Conservation (phyloP, 1,139 yeast species). For the Nakaseomyces nivariensis region DNA sequence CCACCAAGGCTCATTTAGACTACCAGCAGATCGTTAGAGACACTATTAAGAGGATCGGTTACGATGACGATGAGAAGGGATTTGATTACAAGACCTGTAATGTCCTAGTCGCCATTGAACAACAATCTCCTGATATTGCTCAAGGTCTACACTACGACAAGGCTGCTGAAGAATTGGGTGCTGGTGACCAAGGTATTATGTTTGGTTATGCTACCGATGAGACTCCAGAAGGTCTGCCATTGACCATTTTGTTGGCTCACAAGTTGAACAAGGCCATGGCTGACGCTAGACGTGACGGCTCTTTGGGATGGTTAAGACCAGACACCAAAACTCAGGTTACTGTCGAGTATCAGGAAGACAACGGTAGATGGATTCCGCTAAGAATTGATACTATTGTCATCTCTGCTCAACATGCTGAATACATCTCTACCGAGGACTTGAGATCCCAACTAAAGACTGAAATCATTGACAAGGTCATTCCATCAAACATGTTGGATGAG, state of each 20-base stretch:
- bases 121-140: slow-evolving; percentile 98
- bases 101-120: slow-evolving; percentile 97
- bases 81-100: slow-evolving; percentile 99
- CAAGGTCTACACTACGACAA: slow-evolving; percentile 98
- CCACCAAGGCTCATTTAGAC: slow-evolving; percentile 91
- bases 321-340: slow-evolving; percentile 99
- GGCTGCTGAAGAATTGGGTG: slow-evolving; percentile 96
- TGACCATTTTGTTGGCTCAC: slow-evolving; percentile 90
- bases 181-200: slow-evolving; percentile 99
- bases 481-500: slow-evolving; percentile 82
- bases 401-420: slow-evolving; percentile 96
- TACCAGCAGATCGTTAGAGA: slow-evolving; percentile 97
- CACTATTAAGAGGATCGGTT: slow-evolving; percentile 97
- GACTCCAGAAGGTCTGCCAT: slow-evolving; percentile 94
- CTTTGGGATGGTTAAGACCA: slow-evolving; percentile 94
- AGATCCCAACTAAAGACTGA: slow-evolving; percentile 69
- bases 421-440: slow-evolving; percentile 84
- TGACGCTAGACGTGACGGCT: slow-evolving; percentile 92
- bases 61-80: slow-evolving; percentile 92
- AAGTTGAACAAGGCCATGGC: slow-evolving; percentile 95
- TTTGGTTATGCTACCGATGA: slow-evolving; percentile 99
- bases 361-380: slow-evolving; percentile 89
- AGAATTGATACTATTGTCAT: slow-evolving; percentile 97
- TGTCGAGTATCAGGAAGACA: slow-evolving; percentile 85
- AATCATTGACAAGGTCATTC: slow-evolving; percentile 85